Evolutionary conservation across 1,139 yeast genomes (phyloP).

Genomic region (Magnusiomyces ingens): DNA sequence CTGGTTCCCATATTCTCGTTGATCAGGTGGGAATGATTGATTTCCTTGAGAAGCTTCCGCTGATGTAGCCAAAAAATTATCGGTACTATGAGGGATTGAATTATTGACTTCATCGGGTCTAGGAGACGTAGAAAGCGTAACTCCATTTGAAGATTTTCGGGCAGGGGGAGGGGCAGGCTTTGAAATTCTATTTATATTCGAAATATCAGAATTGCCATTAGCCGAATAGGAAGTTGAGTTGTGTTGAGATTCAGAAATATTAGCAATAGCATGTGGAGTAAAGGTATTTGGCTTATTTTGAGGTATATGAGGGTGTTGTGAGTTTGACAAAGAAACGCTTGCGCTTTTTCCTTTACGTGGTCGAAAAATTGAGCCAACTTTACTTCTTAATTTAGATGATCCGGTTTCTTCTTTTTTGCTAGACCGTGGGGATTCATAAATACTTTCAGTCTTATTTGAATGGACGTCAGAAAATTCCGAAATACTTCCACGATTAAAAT

Average conservation of each 20-base stretch:
- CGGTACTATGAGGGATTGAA: constrained; percentile 10
- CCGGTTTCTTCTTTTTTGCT: not conserved
- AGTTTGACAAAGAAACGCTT: not conserved
- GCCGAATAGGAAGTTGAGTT: too few species aligned
- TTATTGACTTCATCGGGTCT: constrained; percentile 7
- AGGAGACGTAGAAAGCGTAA: constrained; percentile 10
- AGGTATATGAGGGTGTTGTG: too few species aligned
- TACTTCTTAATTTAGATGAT: constrained; percentile 50
- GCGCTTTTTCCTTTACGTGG: constrained; percentile 42
- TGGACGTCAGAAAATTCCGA: not conserved
- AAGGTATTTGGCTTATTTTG: too few species aligned
- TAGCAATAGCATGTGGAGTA: too few species aligned
- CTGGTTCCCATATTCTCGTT: constrained; percentile 26
- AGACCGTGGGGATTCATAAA: constrained; percentile 13
- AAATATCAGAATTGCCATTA: too few species aligned
- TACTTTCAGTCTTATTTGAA: constrained; percentile 18
- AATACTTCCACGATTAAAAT: not conserved
- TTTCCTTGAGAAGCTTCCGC: constrained; percentile 23
- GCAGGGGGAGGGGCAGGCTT: constrained; percentile 69
- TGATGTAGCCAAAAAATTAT: constrained; percentile 16
- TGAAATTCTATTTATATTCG: not conserved
- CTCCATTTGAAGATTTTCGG: constrained; percentile 39
- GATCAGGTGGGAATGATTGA: constrained; percentile 30
- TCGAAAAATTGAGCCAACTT: constrained; percentile 78
- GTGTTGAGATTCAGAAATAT: too few species aligned